Evolutionary conservation across 352 stramenopile genomes (phyloP).

Genomic region (Phytopythium sindhum): DNA sequence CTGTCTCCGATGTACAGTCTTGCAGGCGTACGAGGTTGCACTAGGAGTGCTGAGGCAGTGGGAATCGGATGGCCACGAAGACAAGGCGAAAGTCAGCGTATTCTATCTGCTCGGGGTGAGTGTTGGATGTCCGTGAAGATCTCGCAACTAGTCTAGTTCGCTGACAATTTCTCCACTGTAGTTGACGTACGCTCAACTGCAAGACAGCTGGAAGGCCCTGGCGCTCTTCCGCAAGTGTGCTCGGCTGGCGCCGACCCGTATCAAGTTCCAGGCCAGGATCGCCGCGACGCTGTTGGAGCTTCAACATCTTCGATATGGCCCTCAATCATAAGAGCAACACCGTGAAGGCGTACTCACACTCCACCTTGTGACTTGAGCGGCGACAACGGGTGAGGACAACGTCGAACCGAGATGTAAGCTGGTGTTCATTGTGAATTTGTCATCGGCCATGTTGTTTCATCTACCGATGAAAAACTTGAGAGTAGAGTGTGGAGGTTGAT

Average conservation of each 20-base stretch:
- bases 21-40: constrained; percentile 23
- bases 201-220: constrained; percentile 44
- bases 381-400: too few relatives aligned
- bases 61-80: constrained; percentile 3
- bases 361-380: too few relatives aligned
- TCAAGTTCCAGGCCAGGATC: constrained; percentile 53
- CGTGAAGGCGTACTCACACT: too few relatives aligned
- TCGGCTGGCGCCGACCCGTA: constrained; percentile 30
- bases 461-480: too few relatives aligned
- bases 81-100: constrained; percentile 8
- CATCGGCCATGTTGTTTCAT: too few relatives aligned
- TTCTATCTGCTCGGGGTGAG: constrained; percentile 53
- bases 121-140: not conserved
- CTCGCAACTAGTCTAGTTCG: not conserved
- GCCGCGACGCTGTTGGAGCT: constrained; percentile 34
- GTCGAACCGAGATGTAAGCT: too few relatives aligned
- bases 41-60: constrained; percentile 21
- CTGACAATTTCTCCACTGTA: constrained; percentile 11
- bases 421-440: too few relatives aligned
- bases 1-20: constrained; percentile 2
- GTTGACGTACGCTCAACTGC: constrained; percentile 28
- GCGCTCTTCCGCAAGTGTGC: constrained; percentile 42
- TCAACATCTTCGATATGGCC: constrained; percentile 15
- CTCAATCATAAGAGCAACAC: not conserved
- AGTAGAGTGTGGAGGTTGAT: too few relatives aligned